Percentiles rank a stretch among this genome's conserved stretches.
Evolutionary conservation across 2,329 filamentous ascomycete species (phyloP).

Genomic region (Diaporthe sp.): DNA sequence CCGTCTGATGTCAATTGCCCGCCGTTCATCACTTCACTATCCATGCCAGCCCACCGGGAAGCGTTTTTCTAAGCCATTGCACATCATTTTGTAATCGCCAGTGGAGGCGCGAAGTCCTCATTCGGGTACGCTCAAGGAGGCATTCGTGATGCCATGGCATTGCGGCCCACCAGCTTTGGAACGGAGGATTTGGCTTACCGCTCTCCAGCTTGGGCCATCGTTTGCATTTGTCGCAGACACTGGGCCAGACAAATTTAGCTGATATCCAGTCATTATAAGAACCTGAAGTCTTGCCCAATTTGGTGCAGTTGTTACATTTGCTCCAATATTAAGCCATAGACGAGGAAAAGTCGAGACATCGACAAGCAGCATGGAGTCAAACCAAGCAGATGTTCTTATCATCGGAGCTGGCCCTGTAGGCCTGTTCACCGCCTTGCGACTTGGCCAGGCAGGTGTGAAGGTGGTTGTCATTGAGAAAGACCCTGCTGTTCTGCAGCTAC

Average conservation of each 20-base stretch:
- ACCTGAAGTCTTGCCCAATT: not conserved
- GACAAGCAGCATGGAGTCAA: not conserved
- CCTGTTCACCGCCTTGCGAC: not conserved
- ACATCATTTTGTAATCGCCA: not conserved
- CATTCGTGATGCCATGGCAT: not conserved
- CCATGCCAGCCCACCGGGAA: not conserved
- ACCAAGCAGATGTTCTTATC: not conserved
- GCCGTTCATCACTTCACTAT: not conserved
- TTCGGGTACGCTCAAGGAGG: not conserved
- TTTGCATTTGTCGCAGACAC: not conserved
- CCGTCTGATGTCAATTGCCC: not conserved
- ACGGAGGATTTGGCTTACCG: not conserved
- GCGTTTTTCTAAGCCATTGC: not conserved
- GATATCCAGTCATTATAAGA: not conserved
- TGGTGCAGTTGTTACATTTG: not conserved
- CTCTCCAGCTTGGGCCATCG: not conserved
- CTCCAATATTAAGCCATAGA: no score
- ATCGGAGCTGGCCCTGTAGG: constrained; percentile 2
- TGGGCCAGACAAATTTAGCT: not conserved
- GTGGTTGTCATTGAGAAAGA: constrained; percentile 8
- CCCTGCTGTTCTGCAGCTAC: not conserved
- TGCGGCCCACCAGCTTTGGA: no score
- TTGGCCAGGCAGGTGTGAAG: not conserved
- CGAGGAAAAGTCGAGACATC: not conserved
- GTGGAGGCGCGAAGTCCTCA: no score